Base-by-base conservation (phyloP, 768 basidiomycete genomes). In the Suillus placidus region DNA sequence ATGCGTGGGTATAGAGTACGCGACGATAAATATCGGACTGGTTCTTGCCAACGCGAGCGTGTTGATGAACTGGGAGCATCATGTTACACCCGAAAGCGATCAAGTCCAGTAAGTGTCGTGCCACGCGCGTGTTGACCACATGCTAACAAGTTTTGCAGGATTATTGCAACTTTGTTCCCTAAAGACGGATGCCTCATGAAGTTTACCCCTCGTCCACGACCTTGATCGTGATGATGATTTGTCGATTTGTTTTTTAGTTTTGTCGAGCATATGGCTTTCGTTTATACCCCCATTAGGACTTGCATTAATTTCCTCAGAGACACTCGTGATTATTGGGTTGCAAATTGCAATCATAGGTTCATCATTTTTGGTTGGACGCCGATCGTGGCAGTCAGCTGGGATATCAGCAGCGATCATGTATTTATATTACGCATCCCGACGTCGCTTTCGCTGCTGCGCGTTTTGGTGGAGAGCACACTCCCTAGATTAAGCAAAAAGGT, bases 111-210 rank as follows among this genome's bases (percentile, higher is more conserved):
- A 74, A 73, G 93, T 88, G 32, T 20, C 61, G 14, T 40, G 45
- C 55, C 63, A 20, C 58, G 58, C 14, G 12, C 61, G 12, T 62
- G 10, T 58, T 69, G 30, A 66, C 34, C n/a, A 43, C 43, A 55
- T 8, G 26, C 38, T 52, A 45, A 65, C 30, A 30, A 35, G 40
- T 54, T 18, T 40, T 68, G 35, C 69, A 94, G 92, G 60, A 94
- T 98, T 68, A 94, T 98, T 70, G 93, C 96, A n/a, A 97, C 95
- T 26, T 79, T 99, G 51, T 99, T 99, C 87, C 97, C 97, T 13
- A 90, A 93, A 77, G 96, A 98, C 72, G 94, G 93, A 51, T 94
- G 94, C 71, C 78, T 86, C 65, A 83, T 98, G 68, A 92, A 88
- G 73, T 85, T 97, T 70, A 83, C 85, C 2, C 90, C 93, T 37